Percentiles rank a stretch among this genome's conserved stretches.
Evolutionary conservation across 805 yeast genomes (phyloP).

Genomic region (Priceomyces melissophilus): DNA sequence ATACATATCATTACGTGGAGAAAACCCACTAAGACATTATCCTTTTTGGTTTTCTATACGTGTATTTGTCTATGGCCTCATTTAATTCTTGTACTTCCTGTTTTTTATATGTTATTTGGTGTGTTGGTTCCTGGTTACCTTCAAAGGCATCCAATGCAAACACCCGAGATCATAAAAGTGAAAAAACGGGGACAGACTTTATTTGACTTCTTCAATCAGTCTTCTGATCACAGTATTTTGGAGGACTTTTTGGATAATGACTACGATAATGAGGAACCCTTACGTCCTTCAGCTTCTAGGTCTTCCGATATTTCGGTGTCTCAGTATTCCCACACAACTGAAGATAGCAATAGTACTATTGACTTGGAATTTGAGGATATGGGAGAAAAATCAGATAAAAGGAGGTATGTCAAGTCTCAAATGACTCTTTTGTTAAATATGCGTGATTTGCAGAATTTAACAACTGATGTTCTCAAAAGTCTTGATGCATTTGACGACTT

Average conservation of each 20-base stretch:
- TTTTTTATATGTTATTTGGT: slow-evolving; percentile 51
- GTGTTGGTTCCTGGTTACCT: slow-evolving; percentile 69
- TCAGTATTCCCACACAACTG: slow-evolving; percentile 3
- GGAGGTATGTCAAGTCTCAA: slow-evolving; percentile 27
- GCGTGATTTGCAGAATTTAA: slow-evolving; percentile 69
- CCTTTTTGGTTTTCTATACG: slow-evolving; percentile 57
- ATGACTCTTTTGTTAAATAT: slow-evolving; percentile 54
- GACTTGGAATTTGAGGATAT: not conserved
- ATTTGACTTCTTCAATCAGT: slow-evolving; percentile 36
- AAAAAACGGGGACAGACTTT: slow-evolving; percentile 54
- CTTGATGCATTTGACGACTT: slow-evolving; percentile 53
- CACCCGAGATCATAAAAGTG: slow-evolving; percentile 41
- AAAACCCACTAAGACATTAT: slow-evolving; percentile 64
- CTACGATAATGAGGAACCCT: slow-evolving; percentile 10
- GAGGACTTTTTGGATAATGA: slow-evolving; percentile 28
- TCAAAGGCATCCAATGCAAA: slow-evolving; percentile 60
- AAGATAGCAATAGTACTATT: not conserved
- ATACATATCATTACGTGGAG: slow-evolving; percentile 71
- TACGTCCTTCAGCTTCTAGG: slow-evolving; percentile 4
- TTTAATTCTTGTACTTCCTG: slow-evolving; percentile 60
- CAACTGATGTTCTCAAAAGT: slow-evolving; percentile 49
- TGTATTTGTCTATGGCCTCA: slow-evolving; percentile 70
- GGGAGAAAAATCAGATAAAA: slow-evolving; percentile 12
- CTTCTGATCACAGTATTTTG: slow-evolving; percentile 29
- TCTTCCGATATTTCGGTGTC: slow-evolving; percentile 5